A percentile compares a stretch with the other conserved stretches of the same genome.
Conservation (phyloP, 768 basidiomycete genomes). For the Boletus vinaceobasis region DNA sequence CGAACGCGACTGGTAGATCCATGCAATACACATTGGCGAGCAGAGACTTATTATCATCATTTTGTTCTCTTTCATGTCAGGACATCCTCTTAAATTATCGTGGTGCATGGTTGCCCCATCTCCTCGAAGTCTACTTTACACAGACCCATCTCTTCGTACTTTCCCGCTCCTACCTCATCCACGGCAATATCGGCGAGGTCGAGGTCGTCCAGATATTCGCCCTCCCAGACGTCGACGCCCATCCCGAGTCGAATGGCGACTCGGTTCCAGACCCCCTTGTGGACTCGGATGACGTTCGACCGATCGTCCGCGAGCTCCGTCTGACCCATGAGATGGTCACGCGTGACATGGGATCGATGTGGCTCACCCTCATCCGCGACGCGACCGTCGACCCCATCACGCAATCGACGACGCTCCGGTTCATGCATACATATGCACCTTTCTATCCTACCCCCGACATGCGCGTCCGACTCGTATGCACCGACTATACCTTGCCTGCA, state of each 20-base stretch:
- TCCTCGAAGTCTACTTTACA: slow-evolving; percentile 15
- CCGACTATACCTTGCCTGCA: slow-evolving; percentile 13
- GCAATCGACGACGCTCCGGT: slow-evolving; percentile 18
- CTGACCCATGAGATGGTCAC: slow-evolving; percentile 18
- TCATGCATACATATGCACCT: slow-evolving; percentile 13
- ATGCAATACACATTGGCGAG: not conserved
- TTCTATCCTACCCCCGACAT: not conserved
- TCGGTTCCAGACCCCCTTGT: not conserved
- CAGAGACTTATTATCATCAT: not conserved
- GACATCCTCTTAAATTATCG: slow-evolving; percentile 15
- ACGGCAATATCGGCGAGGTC: not conserved
- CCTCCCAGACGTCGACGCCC: slow-evolving; percentile 10
- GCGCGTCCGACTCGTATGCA: slow-evolving; percentile 11
- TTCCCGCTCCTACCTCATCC: slow-evolving; percentile 13
- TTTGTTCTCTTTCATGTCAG: not conserved
- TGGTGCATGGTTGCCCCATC: slow-evolving; percentile 19
- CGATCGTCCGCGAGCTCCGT: slow-evolving; percentile 12
- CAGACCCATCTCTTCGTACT: slow-evolving; percentile 16
- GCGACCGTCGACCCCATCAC: slow-evolving; percentile 7
- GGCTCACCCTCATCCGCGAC: slow-evolving; percentile 14
- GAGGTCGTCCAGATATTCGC: slow-evolving; percentile 22
- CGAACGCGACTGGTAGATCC: slow-evolving; percentile 12
- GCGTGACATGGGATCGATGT: slow-evolving; percentile 6
- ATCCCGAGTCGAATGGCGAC: not conserved
- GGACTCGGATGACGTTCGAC: not conserved